These are phyloP conservation scores for Coemansia sp. DNA, from an alignment of 192 early-diverging fungal genomes.

Conservation along the genomic window DNA sequence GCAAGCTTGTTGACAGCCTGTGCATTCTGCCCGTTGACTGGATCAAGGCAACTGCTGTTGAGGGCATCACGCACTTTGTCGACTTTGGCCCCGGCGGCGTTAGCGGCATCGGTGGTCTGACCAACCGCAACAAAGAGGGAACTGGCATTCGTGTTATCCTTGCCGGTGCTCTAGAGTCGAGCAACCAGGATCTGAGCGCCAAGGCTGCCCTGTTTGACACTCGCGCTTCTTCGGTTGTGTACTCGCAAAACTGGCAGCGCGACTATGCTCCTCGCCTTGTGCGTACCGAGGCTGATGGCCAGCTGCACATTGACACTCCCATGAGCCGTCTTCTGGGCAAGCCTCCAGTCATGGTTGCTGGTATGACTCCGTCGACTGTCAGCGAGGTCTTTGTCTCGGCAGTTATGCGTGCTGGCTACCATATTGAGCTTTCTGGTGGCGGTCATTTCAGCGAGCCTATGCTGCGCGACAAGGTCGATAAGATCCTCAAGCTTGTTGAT, in stretches of 20 bases:
- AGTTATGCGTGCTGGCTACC: constrained; percentile 86
- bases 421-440: constrained; percentile 82
- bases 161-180: constrained; percentile 40
- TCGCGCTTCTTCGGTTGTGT: constrained; percentile 70
- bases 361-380: constrained; percentile 79
- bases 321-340: constrained; percentile 82
- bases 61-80: constrained; percentile 78
- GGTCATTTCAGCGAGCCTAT: constrained; percentile 82
- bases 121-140: constrained; percentile 91
- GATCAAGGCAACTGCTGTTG: constrained; percentile 64
- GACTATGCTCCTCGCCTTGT: constrained; percentile 85
- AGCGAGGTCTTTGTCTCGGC: constrained; percentile 77
- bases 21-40: constrained; percentile 69
- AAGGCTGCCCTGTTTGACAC: constrained; percentile 81
- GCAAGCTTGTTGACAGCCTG: constrained; percentile 71
- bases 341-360: constrained; percentile 82
- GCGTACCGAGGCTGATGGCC: constrained; percentile 52
- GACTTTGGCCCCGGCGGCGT: constrained; percentile 92
- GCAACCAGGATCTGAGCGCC: constrained; percentile 71
- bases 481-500: constrained; percentile 74
- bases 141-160: constrained; percentile 68
- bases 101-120: constrained; percentile 86
- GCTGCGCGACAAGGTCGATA: constrained; percentile 75
- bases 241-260: constrained; percentile 84
- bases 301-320: constrained; percentile 79